Base-by-base conservation (phyloP, 2,329 filamentous ascomycete genomes). In the Ambrosiella xylebori region DNA sequence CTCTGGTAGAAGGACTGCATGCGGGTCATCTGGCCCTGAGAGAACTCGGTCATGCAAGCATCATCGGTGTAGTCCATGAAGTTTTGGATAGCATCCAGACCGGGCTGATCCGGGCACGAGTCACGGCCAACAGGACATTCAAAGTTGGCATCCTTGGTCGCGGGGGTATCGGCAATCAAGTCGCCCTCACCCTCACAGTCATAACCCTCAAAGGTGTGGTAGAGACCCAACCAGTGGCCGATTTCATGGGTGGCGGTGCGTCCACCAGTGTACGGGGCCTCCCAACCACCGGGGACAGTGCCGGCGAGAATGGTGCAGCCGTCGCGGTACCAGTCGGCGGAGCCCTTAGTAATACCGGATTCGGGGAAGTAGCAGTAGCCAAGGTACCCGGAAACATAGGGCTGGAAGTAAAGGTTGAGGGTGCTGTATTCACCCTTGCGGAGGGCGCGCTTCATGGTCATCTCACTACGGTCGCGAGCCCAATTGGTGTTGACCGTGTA, bases 211-310 rank as follows among this genome's bases (percentile, higher is more conserved):
- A 76, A 76, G 51, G 73, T 74, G 65, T 76, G 74, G 63, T 68
- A 69, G 27, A 76, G 69, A 55, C 73, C 73, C 56, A 76, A 65
- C 73, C 73, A 76, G 67, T 76, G 74, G 13, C 74, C 74, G 49
- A 72, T 65, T 65, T 76, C 74, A 66, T 75, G 73, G 40, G 63
- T 64, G 36, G 62, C 63, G 2, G 67, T 66, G 62, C 65, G 66
- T 15, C 69, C 68, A n/a, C 65, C 63, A 63, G 68, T 65, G 61
- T 64, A 70, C 61, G 71, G 68, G 38, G 64, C 61, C 17, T 64
- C 63, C 39, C 63, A 62, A 51, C 72, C 70, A 6, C 70, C 71
- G 4, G 71, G 71, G 15, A 73, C 66, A 15, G 67, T 67, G 56
- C 64, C 63, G 44, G 65, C 65, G 41, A 70, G 65, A 55, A 74